Conservation (phyloP, 495 filamentous ascomycete genomes). For the Clavariopsis aquatica region DNA sequence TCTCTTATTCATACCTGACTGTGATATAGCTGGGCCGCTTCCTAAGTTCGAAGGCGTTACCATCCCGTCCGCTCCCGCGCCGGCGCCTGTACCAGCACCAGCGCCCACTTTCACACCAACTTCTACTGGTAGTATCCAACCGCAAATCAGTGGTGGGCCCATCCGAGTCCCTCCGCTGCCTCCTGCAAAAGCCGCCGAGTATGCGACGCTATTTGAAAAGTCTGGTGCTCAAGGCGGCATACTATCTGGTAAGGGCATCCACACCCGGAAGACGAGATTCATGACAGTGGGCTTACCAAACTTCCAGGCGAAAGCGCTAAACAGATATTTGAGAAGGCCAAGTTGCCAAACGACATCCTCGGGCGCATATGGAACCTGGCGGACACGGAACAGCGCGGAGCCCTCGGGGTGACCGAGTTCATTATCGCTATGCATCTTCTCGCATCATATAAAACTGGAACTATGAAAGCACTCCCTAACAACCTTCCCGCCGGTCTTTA, state of each 20-base stretch:
- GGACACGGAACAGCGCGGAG: constrained; percentile 88
- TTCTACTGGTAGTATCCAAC: constrained; percentile 50
- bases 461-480: constrained; percentile 74
- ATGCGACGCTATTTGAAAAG: constrained; percentile 81
- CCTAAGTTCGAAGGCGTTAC: constrained; percentile 85
- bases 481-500: constrained; percentile 84
- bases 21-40: constrained; percentile 68
- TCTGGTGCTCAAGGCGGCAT: constrained; percentile 75
- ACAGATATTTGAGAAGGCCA: constrained; percentile 89
- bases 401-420: constrained; percentile 87
- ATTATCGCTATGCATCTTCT: constrained; percentile 98
- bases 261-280: neutral
- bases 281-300: neutral
- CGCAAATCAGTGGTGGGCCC: constrained; percentile 68
- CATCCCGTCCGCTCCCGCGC: constrained; percentile 33
- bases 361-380: constrained; percentile 93
- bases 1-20: constrained; percentile 24
- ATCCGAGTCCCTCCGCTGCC: constrained; percentile 89
- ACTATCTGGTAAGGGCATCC: constrained; percentile 73
- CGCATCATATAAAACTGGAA: constrained; percentile 82
- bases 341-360: constrained; percentile 83
- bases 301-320: constrained; percentile 75
- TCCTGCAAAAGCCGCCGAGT: constrained; percentile 85
- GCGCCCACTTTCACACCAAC: constrained; percentile 30
- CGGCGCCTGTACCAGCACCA: constrained; percentile 40